Evolutionary conservation across 148 eudicot genomes (phyloP), one percentile per base, ranked within the genome.

Genomic region (Gaultheria prostrata): DNA sequence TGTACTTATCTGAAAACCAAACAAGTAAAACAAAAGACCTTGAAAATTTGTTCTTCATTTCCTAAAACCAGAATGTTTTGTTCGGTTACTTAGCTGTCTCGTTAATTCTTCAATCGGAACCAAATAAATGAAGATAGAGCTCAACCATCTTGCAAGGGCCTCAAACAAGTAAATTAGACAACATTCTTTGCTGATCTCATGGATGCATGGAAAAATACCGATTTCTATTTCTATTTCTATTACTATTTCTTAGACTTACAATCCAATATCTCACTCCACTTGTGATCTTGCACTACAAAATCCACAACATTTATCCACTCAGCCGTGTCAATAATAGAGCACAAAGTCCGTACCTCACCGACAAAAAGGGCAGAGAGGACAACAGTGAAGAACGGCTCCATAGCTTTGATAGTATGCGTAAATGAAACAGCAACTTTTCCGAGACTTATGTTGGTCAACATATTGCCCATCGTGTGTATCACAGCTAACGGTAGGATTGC

Each of bases 321-420:
- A 77, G 59, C 63, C 61, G 51, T 77, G 61, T 6, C 74, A 17
- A 32, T 8, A 33, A 50, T 0, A 8, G 2, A 12, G 83, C 33
- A n/a, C 50, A 65, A 48, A 59, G 43, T 24, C 48, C 82, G 79
- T 83, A 93, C 95, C 93, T 92, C 93, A 7, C 90, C 90, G 18
- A 94, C 85, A 17, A 94, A 90, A 76, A 94, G 78, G 61, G 88
- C 82, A 43, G 97, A 88, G 51, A 94, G 89, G 77, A 94, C 46
- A 56, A 94, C 97, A 9, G 94, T 91, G 90, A 94, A 94, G 82
- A 92, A 90, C 50, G 97, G 97, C 76, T 94, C 97, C 95, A 92
- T 90, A 72, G 95, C 90, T 89, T 94, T 94, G 87, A 94, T 92
- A 1, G 95, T 94, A 81, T 94, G 97, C 72, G 97, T 94, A 89